Evolutionary conservation across 108 stramenopile species (phyloP), one percentile per base, ranked within the genome.

Genomic region (Nitzschia inconspicua): DNA sequence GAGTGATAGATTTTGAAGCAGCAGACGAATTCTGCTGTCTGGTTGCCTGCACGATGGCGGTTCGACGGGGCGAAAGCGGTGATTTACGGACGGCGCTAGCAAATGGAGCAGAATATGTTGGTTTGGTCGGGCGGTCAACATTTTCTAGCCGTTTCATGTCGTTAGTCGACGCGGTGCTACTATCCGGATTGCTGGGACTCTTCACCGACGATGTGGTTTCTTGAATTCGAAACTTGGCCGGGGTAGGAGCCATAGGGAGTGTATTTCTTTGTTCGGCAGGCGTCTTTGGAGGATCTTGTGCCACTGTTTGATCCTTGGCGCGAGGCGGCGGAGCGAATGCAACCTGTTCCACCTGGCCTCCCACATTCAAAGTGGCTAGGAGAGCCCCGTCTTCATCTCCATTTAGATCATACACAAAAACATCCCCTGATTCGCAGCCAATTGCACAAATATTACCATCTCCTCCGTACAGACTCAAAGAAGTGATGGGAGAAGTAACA

Each of bases 391-490:
- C 44, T 3, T 41, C 24, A 22, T 16, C 26, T n/a, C n/a, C 24
- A 0, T 54, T 28, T 16, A 77, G 34, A 59, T 77, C 71, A 37
- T 73, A 73, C 9, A 68, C 30, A 32, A 54, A 37, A 3, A 71
- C 62, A 16, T 68, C 50, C 3, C 76, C 76, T 5, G 42, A 25
- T 18, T 34, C 40, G 35, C 63, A 72, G 13, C 76, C 76, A 18
- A 71, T 47, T 1, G 72, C 76, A 44, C 71, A 73, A 19, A 60
- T 68, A 26, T 58, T 30, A 9, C 70, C 76, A 57, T 66, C 66
- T 1, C 22, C 39, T 4, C 26, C 29, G 41, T 70, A 50, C 14
- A 77, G 20, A 7, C 60, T 35, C 20, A 77, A 18, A 3, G 44
- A 41, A 28, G 53, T 22, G 23, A 72, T 72, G 53, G 34, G 34